These are phyloP conservation scores for Debaryomycetaceae sp. DNA, from an alignment of 1,139 yeast species.

Conservation along the genomic window DNA sequence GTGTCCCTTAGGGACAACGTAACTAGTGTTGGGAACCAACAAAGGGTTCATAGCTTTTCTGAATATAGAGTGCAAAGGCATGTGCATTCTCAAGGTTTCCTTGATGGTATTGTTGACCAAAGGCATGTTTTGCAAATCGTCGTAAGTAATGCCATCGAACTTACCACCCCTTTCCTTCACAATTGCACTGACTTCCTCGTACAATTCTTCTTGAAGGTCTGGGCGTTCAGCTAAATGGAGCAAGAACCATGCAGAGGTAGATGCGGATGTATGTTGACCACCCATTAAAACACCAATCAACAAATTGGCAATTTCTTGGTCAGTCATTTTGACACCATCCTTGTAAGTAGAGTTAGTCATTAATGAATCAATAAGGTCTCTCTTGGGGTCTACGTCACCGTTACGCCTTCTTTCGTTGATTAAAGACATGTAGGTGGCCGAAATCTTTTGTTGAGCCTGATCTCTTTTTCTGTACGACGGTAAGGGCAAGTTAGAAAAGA, in stretches of 20 bases:
- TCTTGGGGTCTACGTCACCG: conserved; percentile 69
- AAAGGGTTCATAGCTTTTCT: conserved; percentile 81
- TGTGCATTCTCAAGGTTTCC: conserved; percentile 92
- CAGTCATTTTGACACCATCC: conserved; percentile 93
- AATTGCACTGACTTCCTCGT: conserved; percentile 65
- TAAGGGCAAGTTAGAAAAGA: conserved; percentile 88
- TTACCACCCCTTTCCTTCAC: conserved; percentile 52
- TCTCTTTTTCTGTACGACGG: conserved; percentile 86
- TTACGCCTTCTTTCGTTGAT: conserved; percentile 69
- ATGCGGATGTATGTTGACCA: conserved; percentile 97
- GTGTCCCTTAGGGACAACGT: conserved; percentile 85
- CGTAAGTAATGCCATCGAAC: conserved; percentile 64
- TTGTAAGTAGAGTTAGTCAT: conserved; percentile 82
- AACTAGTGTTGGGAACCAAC: conserved; percentile 75
- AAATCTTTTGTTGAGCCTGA: conserved; percentile 77
- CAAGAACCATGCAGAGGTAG: conserved; percentile 93
- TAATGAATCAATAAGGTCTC: conserved; percentile 88
- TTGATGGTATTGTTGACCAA: conserved; percentile 78
- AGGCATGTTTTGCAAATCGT: conserved; percentile 77
- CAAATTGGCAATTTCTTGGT: conserved; percentile 89
- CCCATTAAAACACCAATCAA: conserved; percentile 97
- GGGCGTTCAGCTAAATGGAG: conserved; percentile 87
- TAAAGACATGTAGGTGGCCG: conserved; percentile 74
- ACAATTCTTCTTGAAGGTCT: conserved; percentile 76
- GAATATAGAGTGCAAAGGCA: conserved; percentile 94